phyloP scores from a whole-genome alignment of 2,329 filamentous ascomycete species.

The Ramichloridium luteum region DNA sequence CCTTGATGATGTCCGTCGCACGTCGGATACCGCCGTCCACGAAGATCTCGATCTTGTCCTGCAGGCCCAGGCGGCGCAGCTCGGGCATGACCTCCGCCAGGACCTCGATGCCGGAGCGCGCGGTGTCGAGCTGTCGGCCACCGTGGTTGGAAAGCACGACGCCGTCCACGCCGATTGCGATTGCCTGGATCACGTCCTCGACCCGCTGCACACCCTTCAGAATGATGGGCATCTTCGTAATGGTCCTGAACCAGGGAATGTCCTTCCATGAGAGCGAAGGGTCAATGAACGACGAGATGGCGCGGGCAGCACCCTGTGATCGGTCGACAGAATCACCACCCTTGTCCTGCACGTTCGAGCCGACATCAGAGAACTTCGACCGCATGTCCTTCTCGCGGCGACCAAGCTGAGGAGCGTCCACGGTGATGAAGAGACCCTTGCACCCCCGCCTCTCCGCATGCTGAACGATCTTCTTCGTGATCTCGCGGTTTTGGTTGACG shows the following conservation, averaged over 20 bases:
- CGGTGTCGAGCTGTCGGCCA: conserved; percentile 84
- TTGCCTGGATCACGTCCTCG: conserved; percentile 82
- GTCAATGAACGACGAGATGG: conserved; percentile 95
- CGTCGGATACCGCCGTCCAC: conserved; percentile 84
- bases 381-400: conserved; percentile 97
- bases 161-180: conserved; percentile 60
- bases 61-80: conserved; percentile 58
- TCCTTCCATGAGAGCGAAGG: conserved; percentile 87
- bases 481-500: conserved; percentile 82
- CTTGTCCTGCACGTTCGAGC: conserved; percentile 64
- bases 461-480: conserved; percentile 80
- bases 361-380: conserved; percentile 59
- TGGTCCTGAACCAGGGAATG: conserved; percentile 69
- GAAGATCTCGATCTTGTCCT: conserved; percentile 65
- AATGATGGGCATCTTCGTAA: conserved; percentile 90
- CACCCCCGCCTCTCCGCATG: conserved; percentile 87
- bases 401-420: conserved; percentile 91
- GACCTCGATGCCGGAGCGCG: conserved; percentile 78
- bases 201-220: conserved; percentile 94
- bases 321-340: conserved; percentile 63
- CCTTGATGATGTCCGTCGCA: conserved; percentile 90
- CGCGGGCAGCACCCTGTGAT: conserved; percentile 82
- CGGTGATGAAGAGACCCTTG: conserved; percentile 94
- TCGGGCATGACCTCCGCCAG: conserved; percentile 89
- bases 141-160: conserved; percentile 95